Percentiles rank a stretch among this genome's conserved stretches.
These are phyloP conservation scores for Xylaria sp. DNA, from an alignment of 2,329 filamentous ascomycete genomes.

Conservation along the genomic window DNA sequence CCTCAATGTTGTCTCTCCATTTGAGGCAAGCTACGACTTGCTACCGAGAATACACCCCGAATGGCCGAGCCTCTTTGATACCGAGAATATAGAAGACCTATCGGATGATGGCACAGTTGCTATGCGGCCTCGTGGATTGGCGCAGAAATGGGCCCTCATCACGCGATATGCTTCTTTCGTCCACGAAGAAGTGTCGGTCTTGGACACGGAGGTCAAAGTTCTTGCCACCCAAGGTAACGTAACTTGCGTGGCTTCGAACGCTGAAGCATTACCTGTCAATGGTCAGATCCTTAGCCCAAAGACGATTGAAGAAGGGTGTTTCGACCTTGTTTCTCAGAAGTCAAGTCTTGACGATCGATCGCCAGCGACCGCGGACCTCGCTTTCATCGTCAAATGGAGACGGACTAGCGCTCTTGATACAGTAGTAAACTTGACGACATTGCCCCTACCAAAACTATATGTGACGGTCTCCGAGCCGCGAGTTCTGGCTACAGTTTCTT, in stretches of 20 bases:
- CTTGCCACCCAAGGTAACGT: constrained; percentile 58
- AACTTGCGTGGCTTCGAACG: constrained; percentile 46
- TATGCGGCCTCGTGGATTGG: constrained; percentile 52
- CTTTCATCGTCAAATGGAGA: constrained; percentile 72
- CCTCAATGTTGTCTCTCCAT: constrained; percentile 71
- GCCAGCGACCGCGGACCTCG: constrained; percentile 67
- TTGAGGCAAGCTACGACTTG: constrained; percentile 88
- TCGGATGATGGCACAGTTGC: constrained; percentile 31
- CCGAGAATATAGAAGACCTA: constrained; percentile 42
- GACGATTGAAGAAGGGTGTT: constrained; percentile 65
- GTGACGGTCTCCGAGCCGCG: constrained; percentile 81
- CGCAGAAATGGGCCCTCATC: constrained; percentile 75
- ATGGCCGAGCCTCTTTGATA: constrained; percentile 84
- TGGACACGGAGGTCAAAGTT: constrained; percentile 57
- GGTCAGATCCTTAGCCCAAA: constrained; percentile 56
- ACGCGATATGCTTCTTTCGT: constrained; percentile 75
- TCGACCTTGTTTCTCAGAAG: constrained; percentile 71
- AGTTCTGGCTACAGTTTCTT: constrained; percentile 60
- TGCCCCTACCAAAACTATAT: constrained; percentile 74
- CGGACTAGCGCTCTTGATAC: constrained; percentile 37
- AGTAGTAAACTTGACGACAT: constrained; percentile 55
- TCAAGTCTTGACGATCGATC: constrained; percentile 74
- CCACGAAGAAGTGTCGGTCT: constrained; percentile 59
- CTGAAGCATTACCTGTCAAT: constrained; percentile 35
- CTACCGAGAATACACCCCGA: constrained; percentile 70